phyloP scores from a whole-genome alignment of 2,329 filamentous ascomycete genomes.

The Graphiopsis chlorocephala region DNA sequence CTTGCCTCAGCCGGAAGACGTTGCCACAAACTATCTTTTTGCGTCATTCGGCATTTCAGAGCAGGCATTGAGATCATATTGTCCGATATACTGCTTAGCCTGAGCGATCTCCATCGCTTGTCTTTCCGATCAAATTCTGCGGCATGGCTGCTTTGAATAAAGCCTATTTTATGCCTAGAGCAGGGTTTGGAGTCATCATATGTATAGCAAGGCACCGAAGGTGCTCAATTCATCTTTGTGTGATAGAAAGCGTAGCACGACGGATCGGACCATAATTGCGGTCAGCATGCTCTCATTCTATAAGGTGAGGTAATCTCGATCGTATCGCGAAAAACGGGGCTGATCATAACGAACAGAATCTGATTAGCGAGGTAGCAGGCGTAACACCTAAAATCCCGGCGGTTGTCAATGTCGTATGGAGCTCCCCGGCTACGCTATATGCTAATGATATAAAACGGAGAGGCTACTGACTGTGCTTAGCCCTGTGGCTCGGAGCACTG shows the following conservation, averaged over 20 bases:
- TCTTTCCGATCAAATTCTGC: constrained; percentile 30
- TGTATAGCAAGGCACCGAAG: constrained; percentile 31
- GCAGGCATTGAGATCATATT: constrained; percentile 30
- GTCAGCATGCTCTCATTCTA: constrained; percentile 38
- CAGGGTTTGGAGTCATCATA: constrained; percentile 24
- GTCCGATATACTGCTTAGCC: constrained; percentile 17
- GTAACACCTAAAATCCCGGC: no score
- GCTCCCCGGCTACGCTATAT: no score
- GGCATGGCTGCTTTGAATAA: constrained; percentile 33
- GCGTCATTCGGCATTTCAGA: background rate
- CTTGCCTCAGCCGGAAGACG: background rate
- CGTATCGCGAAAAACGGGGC: constrained; percentile 1
- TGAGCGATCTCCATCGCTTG: constrained; percentile 26
- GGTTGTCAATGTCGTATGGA: no score
- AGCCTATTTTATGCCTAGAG: constrained; percentile 22
- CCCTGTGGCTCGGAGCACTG: no score
- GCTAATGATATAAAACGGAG: no score
- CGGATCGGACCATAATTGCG: constrained; percentile 36
- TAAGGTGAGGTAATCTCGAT: constrained; percentile 28
- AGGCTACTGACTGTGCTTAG: no score
- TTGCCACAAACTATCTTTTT: background rate
- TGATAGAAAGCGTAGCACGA: constrained; percentile 29
- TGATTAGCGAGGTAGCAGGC: constrained; percentile 26
- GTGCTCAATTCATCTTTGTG: constrained; percentile 33
- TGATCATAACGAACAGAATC: constrained; percentile 19